A percentile compares a stretch with the other conserved stretches of the same genome.
Conservation (phyloP, 164 flowering plant species). For the Vitis amurensis region DNA sequence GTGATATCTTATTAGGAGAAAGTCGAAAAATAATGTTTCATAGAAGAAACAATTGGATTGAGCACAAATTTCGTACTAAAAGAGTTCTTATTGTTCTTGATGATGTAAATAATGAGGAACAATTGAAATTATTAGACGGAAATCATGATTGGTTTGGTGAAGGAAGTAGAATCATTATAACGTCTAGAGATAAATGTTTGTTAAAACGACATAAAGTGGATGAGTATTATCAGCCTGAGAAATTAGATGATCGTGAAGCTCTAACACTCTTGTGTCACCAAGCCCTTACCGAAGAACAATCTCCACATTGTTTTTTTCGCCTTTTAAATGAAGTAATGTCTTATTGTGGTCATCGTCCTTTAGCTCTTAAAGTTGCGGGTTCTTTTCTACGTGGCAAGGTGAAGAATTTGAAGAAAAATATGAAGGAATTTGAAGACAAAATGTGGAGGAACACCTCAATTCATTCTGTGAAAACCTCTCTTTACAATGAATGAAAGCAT, state of each 20-base stretch:
- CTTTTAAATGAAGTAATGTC: background rate
- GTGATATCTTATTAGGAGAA: too few relatives aligned
- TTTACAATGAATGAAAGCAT: too few relatives aligned
- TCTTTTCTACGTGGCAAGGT: background rate
- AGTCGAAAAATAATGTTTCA: too few relatives aligned
- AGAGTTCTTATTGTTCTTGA: background rate
- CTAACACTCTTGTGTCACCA: background rate
- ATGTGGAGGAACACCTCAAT: too few relatives aligned
- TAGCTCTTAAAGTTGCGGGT: background rate
- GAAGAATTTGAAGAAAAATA: too few relatives aligned
- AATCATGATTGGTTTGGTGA: background rate
- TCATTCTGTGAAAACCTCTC: too few relatives aligned
- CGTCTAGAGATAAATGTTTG: background rate
- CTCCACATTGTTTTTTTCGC: background rate
- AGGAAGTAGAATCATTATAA: background rate
- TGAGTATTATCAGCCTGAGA: background rate
- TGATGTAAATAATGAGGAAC: background rate
- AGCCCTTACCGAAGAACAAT: background rate
- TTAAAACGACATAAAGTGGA: background rate
- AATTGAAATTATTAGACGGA: background rate
- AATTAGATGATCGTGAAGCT: background rate
- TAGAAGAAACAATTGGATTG: too few relatives aligned
- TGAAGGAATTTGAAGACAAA: too few relatives aligned
- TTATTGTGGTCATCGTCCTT: background rate
- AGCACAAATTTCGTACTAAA: background rate